Evolutionary conservation across 1,284 basidiomycete genomes (phyloP).

Genomic region (Paramarasmius palmivorus): DNA sequence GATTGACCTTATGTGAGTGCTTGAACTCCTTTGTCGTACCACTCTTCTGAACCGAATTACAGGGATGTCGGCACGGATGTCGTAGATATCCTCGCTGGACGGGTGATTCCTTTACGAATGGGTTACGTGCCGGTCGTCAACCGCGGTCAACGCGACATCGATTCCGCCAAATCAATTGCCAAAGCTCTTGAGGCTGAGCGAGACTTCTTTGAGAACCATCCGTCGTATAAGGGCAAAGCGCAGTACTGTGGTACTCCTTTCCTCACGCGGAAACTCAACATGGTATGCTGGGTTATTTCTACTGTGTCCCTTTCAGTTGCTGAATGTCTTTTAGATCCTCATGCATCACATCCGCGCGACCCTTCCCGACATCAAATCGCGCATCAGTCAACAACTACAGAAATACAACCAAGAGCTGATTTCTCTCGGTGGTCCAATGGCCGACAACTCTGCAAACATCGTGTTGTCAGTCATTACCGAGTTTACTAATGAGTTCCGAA

Average conservation of each 20-base stretch:
- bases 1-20: conserved; percentile 89
- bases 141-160: conserved; percentile 96
- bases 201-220: conserved; percentile 92
- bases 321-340: conserved; percentile 64
- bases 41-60: conserved; percentile 12
- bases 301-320: conserved; percentile 7
- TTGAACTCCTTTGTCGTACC: neutral
- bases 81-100: conserved; percentile 97
- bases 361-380: conserved; percentile 94
- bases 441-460: conserved; percentile 87
- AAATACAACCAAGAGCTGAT: conserved; percentile 87
- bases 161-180: conserved; percentile 81
- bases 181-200: conserved; percentile 88
- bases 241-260: conserved; percentile 98
- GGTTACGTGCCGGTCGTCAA: conserved; percentile 99
- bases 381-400: conserved; percentile 84
- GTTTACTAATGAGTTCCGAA: conserved; percentile 95
- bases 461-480: conserved; percentile 97
- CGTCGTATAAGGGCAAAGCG: conserved; percentile 90
- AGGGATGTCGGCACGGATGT: conserved; percentile 98
- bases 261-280: conserved; percentile 95
- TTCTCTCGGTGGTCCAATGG: conserved; percentile 85
- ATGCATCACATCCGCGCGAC: conserved; percentile 98
- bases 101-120: conserved; percentile 90
- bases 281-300: conserved; percentile 51